A percentile compares a stretch with the other conserved stretches of the same genome.
Evolutionary conservation across 805 yeast species (phyloP).

Genomic region (Metschnikowia lochheadii): DNA sequence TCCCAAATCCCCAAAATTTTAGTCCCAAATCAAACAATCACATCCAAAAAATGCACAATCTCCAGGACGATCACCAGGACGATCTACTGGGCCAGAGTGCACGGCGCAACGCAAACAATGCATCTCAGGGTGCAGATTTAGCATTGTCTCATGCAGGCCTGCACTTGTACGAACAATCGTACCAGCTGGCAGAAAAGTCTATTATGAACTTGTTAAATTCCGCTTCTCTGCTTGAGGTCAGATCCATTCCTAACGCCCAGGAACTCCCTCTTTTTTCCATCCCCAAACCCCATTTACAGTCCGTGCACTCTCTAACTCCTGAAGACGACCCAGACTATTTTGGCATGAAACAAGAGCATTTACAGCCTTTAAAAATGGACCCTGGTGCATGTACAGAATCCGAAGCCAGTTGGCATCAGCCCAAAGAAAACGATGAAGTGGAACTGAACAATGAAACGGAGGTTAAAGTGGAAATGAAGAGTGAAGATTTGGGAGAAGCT

Average conservation of each 20-base stretch:
- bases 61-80: no score
- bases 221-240: constrained; percentile 13
- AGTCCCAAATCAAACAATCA: no score
- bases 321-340: neutral
- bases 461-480: no score
- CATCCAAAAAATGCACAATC: no score
- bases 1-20: neutral
- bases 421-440: no score
- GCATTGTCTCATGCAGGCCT: constrained; percentile 1
- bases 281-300: neutral
- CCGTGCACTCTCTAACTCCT: neutral
- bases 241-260: neutral
- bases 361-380: neutral
- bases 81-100: neutral
- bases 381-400: neutral
- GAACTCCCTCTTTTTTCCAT: neutral
- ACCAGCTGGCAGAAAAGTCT: constrained; percentile 38
- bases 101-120: neutral
- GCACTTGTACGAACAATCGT: constrained; percentile 11
- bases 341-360: neutral
- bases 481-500: no score
- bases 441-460: no score
- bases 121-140: neutral
- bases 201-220: constrained; percentile 36
- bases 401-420: neutral